Percentiles rank a stretch among this genome's conserved stretches.
Conservation (phyloP, 225 moss, liverwort and hornwort genomes). For the Neckera pumila region DNA sequence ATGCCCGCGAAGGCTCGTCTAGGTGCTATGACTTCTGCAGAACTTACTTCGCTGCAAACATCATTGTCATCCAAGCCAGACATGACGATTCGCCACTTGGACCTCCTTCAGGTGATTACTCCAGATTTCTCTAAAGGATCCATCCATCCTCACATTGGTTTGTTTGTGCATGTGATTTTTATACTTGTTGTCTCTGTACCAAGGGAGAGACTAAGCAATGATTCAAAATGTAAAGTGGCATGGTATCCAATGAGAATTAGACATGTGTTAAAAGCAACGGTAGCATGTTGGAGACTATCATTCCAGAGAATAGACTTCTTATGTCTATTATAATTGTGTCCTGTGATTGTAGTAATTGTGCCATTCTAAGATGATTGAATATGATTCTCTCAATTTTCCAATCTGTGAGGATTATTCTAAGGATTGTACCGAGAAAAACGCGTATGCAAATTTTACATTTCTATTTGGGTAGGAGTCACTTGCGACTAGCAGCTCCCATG, state of each 20-base stretch:
- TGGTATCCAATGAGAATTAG: neutral
- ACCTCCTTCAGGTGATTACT: conserved; percentile 38
- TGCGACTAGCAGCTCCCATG: neutral
- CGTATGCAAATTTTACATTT: neutral
- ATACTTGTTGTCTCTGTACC: neutral
- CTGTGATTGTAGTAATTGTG: neutral
- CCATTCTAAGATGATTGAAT: neutral
- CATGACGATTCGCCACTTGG: conserved; percentile 56
- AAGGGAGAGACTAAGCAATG: neutral
- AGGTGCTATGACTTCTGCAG: conserved; percentile 63
- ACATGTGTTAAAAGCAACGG: neutral
- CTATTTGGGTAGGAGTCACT: neutral
- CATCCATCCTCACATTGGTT: neutral
- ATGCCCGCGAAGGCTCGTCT: conserved; percentile 61
- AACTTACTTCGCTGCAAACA: conserved; percentile 52
- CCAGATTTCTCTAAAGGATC: neutral
- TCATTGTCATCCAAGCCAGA: conserved; percentile 64
- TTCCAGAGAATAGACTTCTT: neutral
- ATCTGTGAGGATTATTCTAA: neutral
- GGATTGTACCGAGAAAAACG: neutral
- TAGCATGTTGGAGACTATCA: neutral
- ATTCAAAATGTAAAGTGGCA: too few relatives aligned
- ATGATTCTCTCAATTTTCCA: neutral
- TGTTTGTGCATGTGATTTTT: neutral
- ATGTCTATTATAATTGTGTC: neutral